Conservation (phyloP, 352 stramenopile species). For the Phytophthora pinifolia region DNA sequence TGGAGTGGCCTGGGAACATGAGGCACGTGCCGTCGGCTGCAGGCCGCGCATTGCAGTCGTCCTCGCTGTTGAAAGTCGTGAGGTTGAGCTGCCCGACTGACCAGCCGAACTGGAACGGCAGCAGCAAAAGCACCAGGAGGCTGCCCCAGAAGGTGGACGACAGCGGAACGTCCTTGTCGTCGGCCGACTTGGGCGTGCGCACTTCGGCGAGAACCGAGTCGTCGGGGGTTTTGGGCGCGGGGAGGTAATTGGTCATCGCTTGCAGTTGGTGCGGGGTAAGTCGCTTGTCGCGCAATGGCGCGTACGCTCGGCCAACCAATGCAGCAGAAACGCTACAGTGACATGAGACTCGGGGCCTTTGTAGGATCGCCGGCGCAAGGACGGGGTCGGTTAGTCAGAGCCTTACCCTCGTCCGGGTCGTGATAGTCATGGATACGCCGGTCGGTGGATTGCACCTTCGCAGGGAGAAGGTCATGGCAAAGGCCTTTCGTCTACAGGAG, state of each 20-base stretch:
- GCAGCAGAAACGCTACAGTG: conserved; percentile 4
- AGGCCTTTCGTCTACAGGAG: conserved; percentile 4
- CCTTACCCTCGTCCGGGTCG: conserved; percentile 11
- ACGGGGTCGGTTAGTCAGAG: conserved; percentile 11
- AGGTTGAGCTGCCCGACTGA: conserved; percentile 53
- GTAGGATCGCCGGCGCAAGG: conserved; percentile 18
- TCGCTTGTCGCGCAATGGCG: conserved; percentile 9
- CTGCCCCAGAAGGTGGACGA: conserved; percentile 46
- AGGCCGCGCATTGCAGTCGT: conserved; percentile 42
- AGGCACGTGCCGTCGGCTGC: conserved; percentile 30
- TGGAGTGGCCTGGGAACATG: conserved; percentile 27
- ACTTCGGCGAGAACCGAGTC: conserved; percentile 14
- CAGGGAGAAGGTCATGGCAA: neutral
- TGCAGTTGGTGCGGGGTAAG: conserved; percentile 3
- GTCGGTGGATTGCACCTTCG: neutral
- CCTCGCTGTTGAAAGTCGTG: conserved; percentile 33
- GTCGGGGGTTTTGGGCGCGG: neutral
- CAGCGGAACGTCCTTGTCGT: conserved; percentile 11
- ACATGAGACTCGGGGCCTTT: conserved; percentile 18
- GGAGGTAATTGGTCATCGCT: conserved; percentile 7
- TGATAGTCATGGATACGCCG: neutral
- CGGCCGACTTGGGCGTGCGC: conserved; percentile 16
- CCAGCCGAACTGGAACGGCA: conserved; percentile 41
- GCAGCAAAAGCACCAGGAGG: conserved; percentile 45
- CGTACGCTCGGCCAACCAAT: conserved; percentile 9